Base-by-base conservation (phyloP, 192 early-diverging fungal species). In the Rhizophagus prolifer region DNA sequence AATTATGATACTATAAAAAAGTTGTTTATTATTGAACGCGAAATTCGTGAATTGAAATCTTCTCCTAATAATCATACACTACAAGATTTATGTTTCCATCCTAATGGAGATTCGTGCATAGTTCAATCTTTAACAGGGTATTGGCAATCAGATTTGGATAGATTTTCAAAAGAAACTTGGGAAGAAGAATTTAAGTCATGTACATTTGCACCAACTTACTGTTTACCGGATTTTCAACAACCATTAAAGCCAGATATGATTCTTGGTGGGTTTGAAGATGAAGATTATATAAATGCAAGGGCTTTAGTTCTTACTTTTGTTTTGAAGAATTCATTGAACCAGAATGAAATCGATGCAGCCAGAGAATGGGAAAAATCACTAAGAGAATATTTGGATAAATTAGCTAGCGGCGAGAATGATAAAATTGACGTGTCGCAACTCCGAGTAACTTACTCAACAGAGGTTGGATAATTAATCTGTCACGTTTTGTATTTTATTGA, bases 101-200 rank as follows among this genome's bases (percentile, higher is more conserved):
- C 90, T 6, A 88, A 82, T 46, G 87, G 87, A 13, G 87, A 87
- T 34, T 85, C 80, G 3, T 91, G 90, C 47, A 85, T 88, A 23
- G 82, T 91, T 14, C 88, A 91, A 76, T 91, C 90, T 2, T 82
- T 88, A 10, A 88, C 90, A 25, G 90, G 90, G 4, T 91, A 91
- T 75, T 91, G 88, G 88, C 80, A 86, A 68, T 81, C 81, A 14
- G 86, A 90, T 67, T 77, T 86, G 19, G 59, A 58, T 46, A 78
- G 80, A 13, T 86, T 91, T 62, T 79, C 86, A 59, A 62, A 74
- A 2, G 72, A 75, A 6, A 77, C 77, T 16, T 91, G 86, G 87
- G 47, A 79, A 54, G 70, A 77, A 12, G 79, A 87, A 8, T 82
- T 91, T 21, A 58, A 81, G 13, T 67, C 64, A 10, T 91, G 90